Evolutionary conservation across 805 yeast species (phyloP).

Genomic region (Pichia nakasei): DNA sequence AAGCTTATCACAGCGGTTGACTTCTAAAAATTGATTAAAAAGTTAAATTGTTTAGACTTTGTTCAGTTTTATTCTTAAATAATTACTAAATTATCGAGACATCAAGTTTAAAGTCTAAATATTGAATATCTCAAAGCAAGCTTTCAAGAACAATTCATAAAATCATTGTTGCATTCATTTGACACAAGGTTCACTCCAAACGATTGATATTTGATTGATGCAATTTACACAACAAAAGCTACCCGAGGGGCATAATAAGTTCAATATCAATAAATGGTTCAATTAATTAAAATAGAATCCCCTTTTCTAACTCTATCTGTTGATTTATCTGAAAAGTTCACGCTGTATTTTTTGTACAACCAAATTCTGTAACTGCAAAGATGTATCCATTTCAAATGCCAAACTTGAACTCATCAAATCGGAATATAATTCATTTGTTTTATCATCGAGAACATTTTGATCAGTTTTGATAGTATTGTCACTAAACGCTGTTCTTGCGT

Average conservation of each 20-base stretch:
- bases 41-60: neutral
- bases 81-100: conserved; percentile 1
- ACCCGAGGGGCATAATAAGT: neutral
- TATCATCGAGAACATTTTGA: neutral
- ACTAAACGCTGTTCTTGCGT: no score
- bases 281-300: no score
- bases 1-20: neutral
- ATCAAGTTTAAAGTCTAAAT: conserved; percentile 1
- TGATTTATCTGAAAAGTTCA: conserved; percentile 12
- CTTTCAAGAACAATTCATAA: no score
- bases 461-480: neutral
- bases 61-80: no score
- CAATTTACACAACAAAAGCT: neutral
- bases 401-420: neutral
- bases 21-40: neutral
- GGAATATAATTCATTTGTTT: neutral
- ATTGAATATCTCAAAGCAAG: no score
- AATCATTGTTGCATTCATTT: no score
- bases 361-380: conserved; percentile 11
- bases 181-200: no score
- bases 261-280: no score
- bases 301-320: no score
- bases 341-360: conserved; percentile 13
- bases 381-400: conserved; percentile 10
- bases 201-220: no score